Evolutionary conservation across 2,329 filamentous ascomycete species (phyloP), one percentile per base, ranked within the genome.

Genomic region (Stachybotrys echinatus): DNA sequence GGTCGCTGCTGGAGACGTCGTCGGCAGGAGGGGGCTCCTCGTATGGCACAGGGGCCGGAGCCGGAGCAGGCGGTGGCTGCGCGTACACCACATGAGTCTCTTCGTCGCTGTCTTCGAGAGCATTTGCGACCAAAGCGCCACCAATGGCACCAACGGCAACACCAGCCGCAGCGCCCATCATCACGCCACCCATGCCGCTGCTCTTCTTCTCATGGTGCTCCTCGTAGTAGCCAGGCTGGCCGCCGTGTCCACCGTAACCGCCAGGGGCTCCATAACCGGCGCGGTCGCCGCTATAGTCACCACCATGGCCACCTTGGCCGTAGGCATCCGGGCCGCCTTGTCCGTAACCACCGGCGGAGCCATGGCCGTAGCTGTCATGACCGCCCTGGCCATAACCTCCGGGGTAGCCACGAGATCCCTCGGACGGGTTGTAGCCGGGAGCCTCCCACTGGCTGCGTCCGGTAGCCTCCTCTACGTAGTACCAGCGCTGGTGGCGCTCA

Each of bases 401-500:
- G 31, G 48, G 27, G 18, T 54, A 55, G 39, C 58, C 54, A 22
- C 62, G 56, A 38, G 59, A 58, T 18, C 48, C 38, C 12, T 47
- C 54, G 2, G 45, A 40, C 27, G 52, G 57, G 21, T 50, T 51
- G 38, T 52, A 50, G 23, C 67, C 66, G 3, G 84, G 82, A 17
- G 75, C 72, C 54, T 85, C 81, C 84, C 84, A 87, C 64, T 87
- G 83, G 0, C 80, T 77, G 51, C 75, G 76, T 19, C 82, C 81
- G 12, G 80, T 80, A 44, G 77, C 72, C 50, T 80, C 69, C 63
- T 87, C 82, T 50, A 82, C 73, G 60, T 84, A 88, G 68, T 80
- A 87, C 71, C 80, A 86, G 49, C 80, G 79, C 60, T 84, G 79
- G 52, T 74, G 70, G 51, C 72, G 73, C 50, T 80, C 75, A 55